Evolutionary conservation across 129 eudicot species (phyloP).

Genomic region (Solidago caesia): DNA sequence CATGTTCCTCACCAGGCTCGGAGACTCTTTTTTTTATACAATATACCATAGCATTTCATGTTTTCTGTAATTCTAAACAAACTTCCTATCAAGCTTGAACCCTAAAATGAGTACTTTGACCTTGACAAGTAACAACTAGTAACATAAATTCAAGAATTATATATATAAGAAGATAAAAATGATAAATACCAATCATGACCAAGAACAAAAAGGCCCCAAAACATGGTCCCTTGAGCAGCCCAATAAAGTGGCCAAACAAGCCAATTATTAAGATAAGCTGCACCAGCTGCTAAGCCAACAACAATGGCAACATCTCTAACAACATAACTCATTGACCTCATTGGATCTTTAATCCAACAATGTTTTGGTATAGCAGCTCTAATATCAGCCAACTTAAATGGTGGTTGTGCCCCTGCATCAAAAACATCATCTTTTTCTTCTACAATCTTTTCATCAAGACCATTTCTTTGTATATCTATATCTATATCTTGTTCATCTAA

Average conservation of each 20-base stretch:
- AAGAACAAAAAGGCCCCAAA: conserved; percentile 74
- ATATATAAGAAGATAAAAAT: neutral
- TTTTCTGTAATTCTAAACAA: neutral
- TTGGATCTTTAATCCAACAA: conserved; percentile 68
- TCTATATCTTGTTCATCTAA: conserved; percentile 32
- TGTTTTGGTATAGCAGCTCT: conserved; percentile 63
- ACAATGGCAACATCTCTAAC: conserved; percentile 58
- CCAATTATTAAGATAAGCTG: conserved; percentile 47
- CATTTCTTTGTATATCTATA: conserved; percentile 19
- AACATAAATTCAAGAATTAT: neutral
- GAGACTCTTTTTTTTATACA: neutral
- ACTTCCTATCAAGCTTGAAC: neutral
- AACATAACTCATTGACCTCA: conserved; percentile 71
- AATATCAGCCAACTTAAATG: conserved; percentile 59
- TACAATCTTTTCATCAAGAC: neutral
- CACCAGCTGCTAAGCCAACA: conserved; percentile 48
- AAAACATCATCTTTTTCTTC: conserved; percentile 22
- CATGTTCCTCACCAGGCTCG: too few species aligned
- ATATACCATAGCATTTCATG: neutral
- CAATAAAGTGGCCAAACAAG: conserved; percentile 67
- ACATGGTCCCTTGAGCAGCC: conserved; percentile 77
- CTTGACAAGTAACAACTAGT: conserved; percentile 17
- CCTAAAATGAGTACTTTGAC: conserved; percentile 4
- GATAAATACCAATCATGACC: conserved; percentile 61
- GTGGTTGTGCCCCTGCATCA: conserved; percentile 61